Base-by-base conservation (phyloP, 1,139 yeast genomes). In the Meyerozyma sp. region DNA sequence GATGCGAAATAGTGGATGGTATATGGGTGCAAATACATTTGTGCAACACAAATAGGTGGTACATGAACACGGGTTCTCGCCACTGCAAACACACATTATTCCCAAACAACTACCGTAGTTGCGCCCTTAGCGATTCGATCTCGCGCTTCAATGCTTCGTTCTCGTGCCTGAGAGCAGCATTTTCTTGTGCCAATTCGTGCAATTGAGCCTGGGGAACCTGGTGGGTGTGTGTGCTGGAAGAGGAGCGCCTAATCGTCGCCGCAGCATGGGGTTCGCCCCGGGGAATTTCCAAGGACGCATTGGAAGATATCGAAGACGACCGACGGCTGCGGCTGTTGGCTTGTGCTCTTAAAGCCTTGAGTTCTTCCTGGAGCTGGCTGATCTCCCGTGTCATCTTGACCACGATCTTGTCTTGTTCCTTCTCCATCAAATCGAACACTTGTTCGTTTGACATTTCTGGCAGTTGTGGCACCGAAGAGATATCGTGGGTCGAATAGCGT, bases 341-440 rank as follows among this genome's bases (percentile, higher is more conserved):
- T 20, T 18, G 37, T 13, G 37, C 11, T 25, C 43, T 65, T 41
- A 73, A 58, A 6, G 47, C 45, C 40, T 58, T 66, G 51, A 79
- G 81, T 47, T 81, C 86, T 32, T 74, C 77, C 49, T 73, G 77
- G 46, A 81, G 61, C 8, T 49, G 48, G 21, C 71, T 72, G 34
- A 81, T 80, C 51, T 81, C 85, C 50, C 71, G 71, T 75, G 80
- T 73, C 36, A 81, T 59, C 52, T 72, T 77, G 49, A 81, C 61
- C 8, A 81, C 87, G 32, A 81, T 77, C 3, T 82, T 84, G 52
- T 82, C 88, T 55, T 82, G 87, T 55, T 82, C 87, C 45, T 80
- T 71, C 55, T 82, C 88, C 85, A 82, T 79, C 44, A 75, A 65
- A 56, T 81, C 83, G 40, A 81, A 73, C 34, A 77, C 69, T 47